Evolutionary conservation across 75 land plant species (phyloP), one percentile per base, ranked within the genome.

Genomic region (Isoetes taiwanensis): DNA sequence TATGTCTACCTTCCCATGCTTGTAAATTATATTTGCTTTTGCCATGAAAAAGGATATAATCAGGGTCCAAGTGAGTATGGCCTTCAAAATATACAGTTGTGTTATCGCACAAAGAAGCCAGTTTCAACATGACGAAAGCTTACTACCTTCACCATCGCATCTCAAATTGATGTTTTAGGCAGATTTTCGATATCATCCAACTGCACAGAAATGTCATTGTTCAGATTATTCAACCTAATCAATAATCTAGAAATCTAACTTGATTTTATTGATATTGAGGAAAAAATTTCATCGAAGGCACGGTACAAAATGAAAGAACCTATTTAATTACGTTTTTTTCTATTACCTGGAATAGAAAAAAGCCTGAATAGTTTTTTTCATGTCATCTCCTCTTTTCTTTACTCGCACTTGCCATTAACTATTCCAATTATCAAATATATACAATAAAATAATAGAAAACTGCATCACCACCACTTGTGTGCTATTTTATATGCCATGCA

Each of bases 11-110:
- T 93, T 63, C 98, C 95, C 39, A 95, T 88, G 63, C 83, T 79
- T 41, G 88, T 77, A 60, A 42, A 81, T 32, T 93, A 95, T 62
- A 85, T 63, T 71, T 78, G 95, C 52, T 79, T 88, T 70, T 93
- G 98, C 96, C 98, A 93, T 43, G 98, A 95, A 53, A 93, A 85
- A 29, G 98, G 84, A 64, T n/a, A n/a, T 84, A 93, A 56, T 93
- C 82, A 12, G 96, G 98, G 25, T 81, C 83, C 40, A 90, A 76
- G 34, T 79, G 88, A 21, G 90, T 88, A 62, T 90, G 30, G 88
- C 98, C 98, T 93, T 60, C 24, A 55, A 23, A 32, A 8, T 35
- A 67, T 16, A 61, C 6, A 0, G 56, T 10, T 9, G 14, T 59
- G 32, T n/a, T 20, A 24, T n/a, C 21, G 24, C 27, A 29, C 21